phyloP scores from a whole-genome alignment of 495 filamentous ascomycete genomes.

The Immersiella caudata region DNA sequence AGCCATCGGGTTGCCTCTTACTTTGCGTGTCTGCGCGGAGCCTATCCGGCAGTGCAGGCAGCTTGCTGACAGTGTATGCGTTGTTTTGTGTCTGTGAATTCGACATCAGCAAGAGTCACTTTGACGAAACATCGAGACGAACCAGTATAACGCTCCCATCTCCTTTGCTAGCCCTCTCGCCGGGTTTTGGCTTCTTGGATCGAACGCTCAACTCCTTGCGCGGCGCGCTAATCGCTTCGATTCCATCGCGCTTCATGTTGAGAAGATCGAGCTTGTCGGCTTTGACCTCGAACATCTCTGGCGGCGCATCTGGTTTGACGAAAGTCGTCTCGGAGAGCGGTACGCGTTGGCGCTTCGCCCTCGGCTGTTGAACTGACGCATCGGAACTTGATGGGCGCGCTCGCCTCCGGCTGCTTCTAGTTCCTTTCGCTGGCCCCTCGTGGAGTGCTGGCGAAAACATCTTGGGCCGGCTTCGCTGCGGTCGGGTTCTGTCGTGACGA shows the following conservation, averaged over 20 bases:
- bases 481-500: slow-evolving; percentile 16
- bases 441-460: slow-evolving; percentile 66
- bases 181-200: slow-evolving; percentile 58
- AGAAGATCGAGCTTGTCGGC: slow-evolving; percentile 45
- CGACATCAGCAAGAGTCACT: slow-evolving; percentile 27
- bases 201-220: slow-evolving; percentile 64
- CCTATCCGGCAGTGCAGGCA: slow-evolving; percentile 77
- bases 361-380: slow-evolving; percentile 63
- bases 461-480: slow-evolving; percentile 25
- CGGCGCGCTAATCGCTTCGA: slow-evolving; percentile 42
- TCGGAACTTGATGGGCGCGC: slow-evolving; percentile 69
- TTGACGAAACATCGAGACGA: slow-evolving; percentile 33
- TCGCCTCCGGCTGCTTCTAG: slow-evolving; percentile 62
- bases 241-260: slow-evolving; percentile 48
- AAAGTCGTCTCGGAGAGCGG: slow-evolving; percentile 60
- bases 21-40: slow-evolving; percentile 64
- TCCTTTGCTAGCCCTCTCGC: slow-evolving; percentile 57
- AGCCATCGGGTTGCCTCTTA: slow-evolving; percentile 42
- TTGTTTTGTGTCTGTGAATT: slow-evolving; percentile 74
- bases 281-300: slow-evolving; percentile 54
- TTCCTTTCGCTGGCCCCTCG: slow-evolving; percentile 55
- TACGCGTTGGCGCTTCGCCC: slow-evolving; percentile 72
- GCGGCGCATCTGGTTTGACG: slow-evolving; percentile 46
- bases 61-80: slow-evolving; percentile 81
- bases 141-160: slow-evolving; percentile 69